Evolutionary conservation across 495 filamentous ascomycete species (phyloP).

Genomic region (Penicillium daleae): DNA sequence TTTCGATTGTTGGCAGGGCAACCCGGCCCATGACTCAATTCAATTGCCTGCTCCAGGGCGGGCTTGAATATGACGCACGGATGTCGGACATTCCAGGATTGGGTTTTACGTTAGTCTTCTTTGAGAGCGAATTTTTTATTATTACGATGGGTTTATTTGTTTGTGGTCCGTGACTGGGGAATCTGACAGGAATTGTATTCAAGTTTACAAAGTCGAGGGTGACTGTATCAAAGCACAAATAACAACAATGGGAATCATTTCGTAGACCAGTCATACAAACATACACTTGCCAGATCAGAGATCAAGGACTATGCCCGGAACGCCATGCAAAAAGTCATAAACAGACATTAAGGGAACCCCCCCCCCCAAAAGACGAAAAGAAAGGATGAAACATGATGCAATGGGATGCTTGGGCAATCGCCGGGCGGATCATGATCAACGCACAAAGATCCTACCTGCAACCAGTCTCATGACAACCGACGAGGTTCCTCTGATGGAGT

Average conservation of each 20-base stretch:
- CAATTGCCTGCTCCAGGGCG: too few relatives aligned
- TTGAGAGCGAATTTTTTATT: neutral
- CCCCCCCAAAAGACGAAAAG: neutral
- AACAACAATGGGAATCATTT: conserved; percentile 19
- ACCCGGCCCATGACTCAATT: conserved; percentile 28
- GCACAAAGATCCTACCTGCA: neutral
- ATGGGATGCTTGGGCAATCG: neutral
- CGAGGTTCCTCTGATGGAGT: conserved; percentile 15
- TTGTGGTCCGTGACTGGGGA: neutral
- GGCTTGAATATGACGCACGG: conserved; percentile 11
- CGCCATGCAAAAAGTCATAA: conserved; percentile 14
- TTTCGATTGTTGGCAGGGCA: conserved; percentile 52
- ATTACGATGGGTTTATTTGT: neutral
- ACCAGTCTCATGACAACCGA: conserved; percentile 12
- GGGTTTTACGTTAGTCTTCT: conserved; percentile 1
- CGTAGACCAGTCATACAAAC: conserved; percentile 13
- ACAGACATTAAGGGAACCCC: neutral
- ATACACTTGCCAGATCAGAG: conserved; percentile 12
- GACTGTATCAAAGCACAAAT: neutral
- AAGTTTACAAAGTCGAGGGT: too few relatives aligned
- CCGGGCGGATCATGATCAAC: neutral
- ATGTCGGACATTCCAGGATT: conserved; percentile 6
- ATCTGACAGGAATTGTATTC: neutral
- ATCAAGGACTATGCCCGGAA: conserved; percentile 16
- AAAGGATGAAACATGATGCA: neutral